Conservation (phyloP, 1,139 yeast genomes). For the Pichia sp. region DNA sequence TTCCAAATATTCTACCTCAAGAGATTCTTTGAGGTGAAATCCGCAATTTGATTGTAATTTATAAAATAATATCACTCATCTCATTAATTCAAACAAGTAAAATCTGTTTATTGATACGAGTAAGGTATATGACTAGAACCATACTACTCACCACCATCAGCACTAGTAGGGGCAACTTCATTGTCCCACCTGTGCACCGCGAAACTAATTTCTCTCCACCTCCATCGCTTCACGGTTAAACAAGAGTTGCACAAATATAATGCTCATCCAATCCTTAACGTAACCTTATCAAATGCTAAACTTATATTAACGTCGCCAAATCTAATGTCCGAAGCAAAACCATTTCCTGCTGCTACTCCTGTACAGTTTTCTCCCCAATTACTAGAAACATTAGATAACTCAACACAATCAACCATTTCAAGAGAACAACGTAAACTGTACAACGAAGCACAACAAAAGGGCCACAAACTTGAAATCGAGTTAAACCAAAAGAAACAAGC, state of each 20-base stretch:
- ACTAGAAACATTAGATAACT: conserved; percentile 57
- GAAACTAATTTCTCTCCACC: not conserved
- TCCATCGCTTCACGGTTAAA: no score
- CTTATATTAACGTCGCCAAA: no score
- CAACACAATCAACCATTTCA: conserved; percentile 72
- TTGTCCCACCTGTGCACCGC: not conserved
- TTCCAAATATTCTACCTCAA: conserved; percentile 93
- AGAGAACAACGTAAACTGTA: conserved; percentile 58
- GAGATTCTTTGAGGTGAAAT: conserved; percentile 91
- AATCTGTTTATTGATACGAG: no score
- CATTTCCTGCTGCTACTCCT: conserved; percentile 55
- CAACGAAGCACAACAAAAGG: not conserved
- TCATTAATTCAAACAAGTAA: no score
- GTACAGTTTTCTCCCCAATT: conserved; percentile 67
- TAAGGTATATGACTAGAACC: no score
- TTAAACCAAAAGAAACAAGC: not conserved
- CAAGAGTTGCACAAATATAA: no score
- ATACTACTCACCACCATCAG: no score
- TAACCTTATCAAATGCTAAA: no score
- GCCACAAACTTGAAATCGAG: not conserved
- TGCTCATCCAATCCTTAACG: no score
- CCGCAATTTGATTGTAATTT: conserved; percentile 56
- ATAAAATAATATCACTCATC: no score
- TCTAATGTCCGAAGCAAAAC: conserved; percentile 41
- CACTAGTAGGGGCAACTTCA: no score